Conservation (phyloP, 2,329 filamentous ascomycete species). For the Didymella lethalis region DNA sequence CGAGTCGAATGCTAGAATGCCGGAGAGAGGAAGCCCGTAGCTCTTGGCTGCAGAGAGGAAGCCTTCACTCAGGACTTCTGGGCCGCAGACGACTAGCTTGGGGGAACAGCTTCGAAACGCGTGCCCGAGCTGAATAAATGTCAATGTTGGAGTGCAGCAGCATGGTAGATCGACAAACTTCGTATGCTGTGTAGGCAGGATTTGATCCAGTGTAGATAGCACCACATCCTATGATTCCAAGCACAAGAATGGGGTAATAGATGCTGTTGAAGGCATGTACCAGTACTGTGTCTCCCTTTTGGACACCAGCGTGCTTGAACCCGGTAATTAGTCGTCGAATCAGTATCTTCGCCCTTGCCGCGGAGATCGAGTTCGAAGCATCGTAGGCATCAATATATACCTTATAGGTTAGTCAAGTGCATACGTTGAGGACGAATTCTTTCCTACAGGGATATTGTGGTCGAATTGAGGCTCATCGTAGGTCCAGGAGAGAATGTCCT, state of each 20-base stretch:
- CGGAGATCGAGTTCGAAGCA: neutral
- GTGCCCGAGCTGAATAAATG: neutral
- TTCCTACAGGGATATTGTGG: neutral
- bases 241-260: slow-evolving; percentile 26
- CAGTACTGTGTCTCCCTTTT: neutral
- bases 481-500: neutral
- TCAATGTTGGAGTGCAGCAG: neutral
- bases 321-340: neutral
- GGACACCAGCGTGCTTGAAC: neutral
- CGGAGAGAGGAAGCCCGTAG: neutral
- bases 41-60: neutral
- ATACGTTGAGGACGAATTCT: no score
- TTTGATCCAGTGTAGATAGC: slow-evolving; percentile 52
- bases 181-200: slow-evolving; percentile 47
- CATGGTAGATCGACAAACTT: neutral
- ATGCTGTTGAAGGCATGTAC: neutral
- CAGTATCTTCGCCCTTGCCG: neutral
- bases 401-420: neutral
- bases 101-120: neutral
- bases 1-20: neutral
- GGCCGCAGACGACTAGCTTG: neutral
- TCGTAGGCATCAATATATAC: neutral
- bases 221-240: slow-evolving; percentile 44
- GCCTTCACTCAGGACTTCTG: neutral
- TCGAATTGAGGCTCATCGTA: neutral